Percentiles rank a stretch among this genome's conserved stretches.
phyloP scores from a whole-genome alignment of 1,284 basidiomycete genomes.

The Ustilago bromivora region DNA sequence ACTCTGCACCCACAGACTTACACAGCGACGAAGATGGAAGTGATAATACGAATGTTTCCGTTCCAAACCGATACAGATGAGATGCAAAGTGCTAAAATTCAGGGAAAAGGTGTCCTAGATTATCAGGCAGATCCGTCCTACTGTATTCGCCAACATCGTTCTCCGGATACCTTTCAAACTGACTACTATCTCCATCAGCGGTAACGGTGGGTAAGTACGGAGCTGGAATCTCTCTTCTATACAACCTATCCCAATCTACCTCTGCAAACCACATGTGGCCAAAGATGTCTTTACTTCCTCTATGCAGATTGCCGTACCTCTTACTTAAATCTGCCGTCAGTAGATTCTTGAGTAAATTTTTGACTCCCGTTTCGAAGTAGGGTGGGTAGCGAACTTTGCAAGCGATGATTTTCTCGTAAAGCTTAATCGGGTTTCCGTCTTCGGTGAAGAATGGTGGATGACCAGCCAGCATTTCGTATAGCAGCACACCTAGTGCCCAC shows the following conservation, averaged over 20 bases:
- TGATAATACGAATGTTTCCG: neutral
- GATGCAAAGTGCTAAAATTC: conserved; percentile 53
- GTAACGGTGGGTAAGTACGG: conserved; percentile 82
- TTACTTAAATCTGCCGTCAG: conserved; percentile 90
- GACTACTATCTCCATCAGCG: conserved; percentile 70
- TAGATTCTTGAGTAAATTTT: conserved; percentile 86
- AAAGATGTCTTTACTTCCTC: conserved; percentile 95
- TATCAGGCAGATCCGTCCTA: conserved; percentile 58
- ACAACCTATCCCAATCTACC: conserved; percentile 91
- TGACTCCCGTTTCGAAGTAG: conserved; percentile 84
- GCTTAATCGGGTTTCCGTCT: conserved; percentile 77
- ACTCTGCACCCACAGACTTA: too few relatives aligned
- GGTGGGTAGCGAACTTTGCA: conserved; percentile 91
- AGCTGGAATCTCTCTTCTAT: conserved; percentile 89
- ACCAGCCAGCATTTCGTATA: conserved; percentile 74
- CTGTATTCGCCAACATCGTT: conserved; percentile 65
- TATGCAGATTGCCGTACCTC: conserved; percentile 89
- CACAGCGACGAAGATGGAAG: too few relatives aligned
- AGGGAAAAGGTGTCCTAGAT: conserved; percentile 62
- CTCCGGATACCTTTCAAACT: conserved; percentile 67
- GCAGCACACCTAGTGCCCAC: conserved; percentile 95
- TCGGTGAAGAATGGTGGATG: conserved; percentile 71
- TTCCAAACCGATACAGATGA: neutral
- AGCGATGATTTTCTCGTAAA: conserved; percentile 93
- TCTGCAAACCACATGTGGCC: conserved; percentile 96